Evolutionary conservation across 306 rosid genomes (phyloP).

Genomic region (Gastrolobium bilobum): DNA sequence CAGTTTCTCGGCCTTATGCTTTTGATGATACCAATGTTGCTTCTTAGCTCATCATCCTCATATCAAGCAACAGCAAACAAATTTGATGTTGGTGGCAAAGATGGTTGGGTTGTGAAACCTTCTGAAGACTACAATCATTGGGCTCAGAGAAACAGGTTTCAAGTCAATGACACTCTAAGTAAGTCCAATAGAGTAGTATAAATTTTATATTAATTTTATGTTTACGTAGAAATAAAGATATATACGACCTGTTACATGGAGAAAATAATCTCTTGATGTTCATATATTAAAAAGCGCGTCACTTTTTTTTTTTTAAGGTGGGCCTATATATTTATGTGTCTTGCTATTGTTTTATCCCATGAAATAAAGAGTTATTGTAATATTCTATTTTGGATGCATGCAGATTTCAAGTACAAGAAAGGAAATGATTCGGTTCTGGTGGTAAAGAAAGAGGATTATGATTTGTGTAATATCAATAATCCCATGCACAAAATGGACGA

Average conservation of each 20-base stretch:
- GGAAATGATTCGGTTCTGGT: slow-evolving; percentile 68
- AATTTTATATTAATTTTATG: no score
- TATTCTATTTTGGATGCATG: not conserved
- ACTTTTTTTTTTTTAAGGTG: no score
- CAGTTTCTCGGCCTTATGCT: slow-evolving; percentile 39
- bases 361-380: not conserved
- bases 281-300: no score
- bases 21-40: slow-evolving; percentile 20
- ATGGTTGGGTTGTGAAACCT: slow-evolving; percentile 80
- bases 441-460: slow-evolving; percentile 68
- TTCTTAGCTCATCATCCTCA: slow-evolving; percentile 32
- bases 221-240: no score
- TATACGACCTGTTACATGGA: no score
- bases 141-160: slow-evolving; percentile 72
- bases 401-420: slow-evolving; percentile 76
- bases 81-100: slow-evolving; percentile 68
- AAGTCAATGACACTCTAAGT: slow-evolving; percentile 83
- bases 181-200: slow-evolving; percentile 17
- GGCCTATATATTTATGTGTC: no score
- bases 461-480: slow-evolving; percentile 65
- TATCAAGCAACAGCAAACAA: slow-evolving; percentile 45
- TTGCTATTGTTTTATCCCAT: not conserved
- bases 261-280: no score
- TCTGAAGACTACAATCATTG: slow-evolving; percentile 64
- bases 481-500: slow-evolving; percentile 52